Conservation (phyloP, 2,329 filamentous ascomycete species). For the Pleoardoris graminearum region DNA sequence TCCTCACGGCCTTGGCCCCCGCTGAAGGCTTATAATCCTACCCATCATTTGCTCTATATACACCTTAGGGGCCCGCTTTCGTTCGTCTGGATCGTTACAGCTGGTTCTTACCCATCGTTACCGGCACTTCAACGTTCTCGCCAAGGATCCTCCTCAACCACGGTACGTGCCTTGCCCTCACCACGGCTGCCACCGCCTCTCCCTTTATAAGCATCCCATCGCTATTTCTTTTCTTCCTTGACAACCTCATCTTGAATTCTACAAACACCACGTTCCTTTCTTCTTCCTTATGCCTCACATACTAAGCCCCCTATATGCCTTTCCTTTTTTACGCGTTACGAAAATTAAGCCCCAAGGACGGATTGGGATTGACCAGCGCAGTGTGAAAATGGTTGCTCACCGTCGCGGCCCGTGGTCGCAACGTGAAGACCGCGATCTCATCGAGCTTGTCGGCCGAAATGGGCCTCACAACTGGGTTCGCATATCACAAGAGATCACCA, state of each 20-base stretch:
- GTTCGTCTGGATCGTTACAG: constrained; percentile 30
- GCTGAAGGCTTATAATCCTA: constrained; percentile 21
- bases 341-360: no score
- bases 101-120: constrained; percentile 25
- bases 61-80: constrained; percentile 27
- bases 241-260: not conserved
- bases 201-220: no score
- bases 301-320: no score
- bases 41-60: constrained; percentile 41
- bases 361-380: not conserved
- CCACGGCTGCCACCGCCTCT: no score
- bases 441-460: constrained; percentile 70
- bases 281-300: no score
- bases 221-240: no score
- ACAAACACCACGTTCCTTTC: not conserved
- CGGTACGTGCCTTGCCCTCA: constrained; percentile 5
- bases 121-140: no score
- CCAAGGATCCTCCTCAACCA: not conserved
- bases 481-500: constrained; percentile 74
- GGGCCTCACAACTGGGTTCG: constrained; percentile 88
- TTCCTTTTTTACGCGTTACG: no score
- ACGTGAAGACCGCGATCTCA: constrained; percentile 71
- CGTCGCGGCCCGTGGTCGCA: constrained; percentile 83
- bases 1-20: constrained; percentile 39
- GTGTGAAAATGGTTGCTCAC: constrained; percentile 55